Percentiles rank a stretch among this genome's conserved stretches.
These are phyloP conservation scores for Zygosaccharomyces lentus DNA, from an alignment of 805 yeast genomes.

Conservation along the genomic window DNA sequence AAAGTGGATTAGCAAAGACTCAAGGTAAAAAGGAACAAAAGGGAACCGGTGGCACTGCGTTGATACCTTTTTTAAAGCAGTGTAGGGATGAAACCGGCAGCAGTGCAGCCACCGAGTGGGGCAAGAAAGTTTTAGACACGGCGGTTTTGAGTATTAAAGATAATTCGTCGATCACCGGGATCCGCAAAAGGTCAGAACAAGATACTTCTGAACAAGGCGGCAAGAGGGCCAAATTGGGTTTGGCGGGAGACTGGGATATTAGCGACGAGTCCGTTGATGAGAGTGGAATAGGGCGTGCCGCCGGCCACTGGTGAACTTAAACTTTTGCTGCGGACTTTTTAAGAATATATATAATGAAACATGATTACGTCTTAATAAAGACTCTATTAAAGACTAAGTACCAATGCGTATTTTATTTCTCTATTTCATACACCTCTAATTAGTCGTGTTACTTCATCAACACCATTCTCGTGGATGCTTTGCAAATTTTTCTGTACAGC, in stretches of 20 bases:
- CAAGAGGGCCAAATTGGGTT: conserved; percentile 31
- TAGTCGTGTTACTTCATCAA: conserved; percentile 61
- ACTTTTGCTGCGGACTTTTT: background rate
- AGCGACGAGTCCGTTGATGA: conserved; percentile 24
- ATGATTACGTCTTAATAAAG: background rate
- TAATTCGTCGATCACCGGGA: conserved; percentile 16
- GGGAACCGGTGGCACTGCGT: conserved; percentile 94
- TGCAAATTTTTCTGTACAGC: conserved; percentile 49
- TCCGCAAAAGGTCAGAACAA: conserved; percentile 11
- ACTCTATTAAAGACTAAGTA: background rate
- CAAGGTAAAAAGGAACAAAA: conserved; percentile 51
- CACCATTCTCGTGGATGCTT: conserved; percentile 50
- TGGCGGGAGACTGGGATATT: conserved; percentile 34
- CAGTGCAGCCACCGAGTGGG: conserved; percentile 92
- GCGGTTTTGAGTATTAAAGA: conserved; percentile 38
- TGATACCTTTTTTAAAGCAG: conserved; percentile 88
- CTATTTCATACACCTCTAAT: conserved; percentile 46
- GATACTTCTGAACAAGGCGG: conserved; percentile 7
- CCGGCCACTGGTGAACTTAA: conserved; percentile 34
- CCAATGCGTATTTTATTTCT: background rate
- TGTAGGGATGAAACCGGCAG: conserved; percentile 96
- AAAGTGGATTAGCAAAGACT: conserved; percentile 55
- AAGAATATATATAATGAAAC: background rate
- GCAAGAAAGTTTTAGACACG: conserved; percentile 61
- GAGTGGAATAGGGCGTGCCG: conserved; percentile 14